phyloP scores from a whole-genome alignment of 2,329 filamentous ascomycete genomes.

The Acrodontium crateriforme region DNA sequence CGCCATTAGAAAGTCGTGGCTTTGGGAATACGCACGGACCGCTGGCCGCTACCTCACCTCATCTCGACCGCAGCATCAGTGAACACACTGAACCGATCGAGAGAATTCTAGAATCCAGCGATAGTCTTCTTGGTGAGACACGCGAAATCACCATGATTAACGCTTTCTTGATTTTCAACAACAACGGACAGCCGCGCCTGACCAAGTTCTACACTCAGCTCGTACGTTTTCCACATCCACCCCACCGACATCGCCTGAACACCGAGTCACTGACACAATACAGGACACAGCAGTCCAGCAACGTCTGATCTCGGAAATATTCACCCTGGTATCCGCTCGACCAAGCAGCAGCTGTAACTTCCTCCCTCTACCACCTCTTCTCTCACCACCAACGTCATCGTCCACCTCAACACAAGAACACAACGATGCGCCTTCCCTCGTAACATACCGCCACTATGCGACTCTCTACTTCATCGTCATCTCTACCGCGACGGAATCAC shows the following conservation, averaged over 20 bases:
- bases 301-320: constrained; percentile 92
- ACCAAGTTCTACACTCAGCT: constrained; percentile 99
- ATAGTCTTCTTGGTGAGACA: no score
- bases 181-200: constrained; percentile 86
- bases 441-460: constrained; percentile 96
- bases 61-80: no score
- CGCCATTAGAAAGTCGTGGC: no score
- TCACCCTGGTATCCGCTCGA: constrained; percentile 84
- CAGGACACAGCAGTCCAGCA: constrained; percentile 97
- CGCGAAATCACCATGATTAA: no score
- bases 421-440: constrained; percentile 84
- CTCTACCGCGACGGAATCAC: constrained; percentile 88
- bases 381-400: constrained; percentile 10
- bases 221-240: constrained; percentile 34
- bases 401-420: constrained; percentile 36
- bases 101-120: no score
- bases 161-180: constrained; percentile 96
- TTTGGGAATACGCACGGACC: no score
- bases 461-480: constrained; percentile 99
- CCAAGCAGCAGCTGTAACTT: constrained; percentile 94
- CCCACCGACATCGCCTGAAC: constrained; percentile 2
- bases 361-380: constrained; percentile 45
- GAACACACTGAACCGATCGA: no score
- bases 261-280: constrained; percentile 2
- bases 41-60: no score